Base-by-base conservation (phyloP, 2,329 filamentous ascomycete genomes). In the Orbilia brochopaga region DNA sequence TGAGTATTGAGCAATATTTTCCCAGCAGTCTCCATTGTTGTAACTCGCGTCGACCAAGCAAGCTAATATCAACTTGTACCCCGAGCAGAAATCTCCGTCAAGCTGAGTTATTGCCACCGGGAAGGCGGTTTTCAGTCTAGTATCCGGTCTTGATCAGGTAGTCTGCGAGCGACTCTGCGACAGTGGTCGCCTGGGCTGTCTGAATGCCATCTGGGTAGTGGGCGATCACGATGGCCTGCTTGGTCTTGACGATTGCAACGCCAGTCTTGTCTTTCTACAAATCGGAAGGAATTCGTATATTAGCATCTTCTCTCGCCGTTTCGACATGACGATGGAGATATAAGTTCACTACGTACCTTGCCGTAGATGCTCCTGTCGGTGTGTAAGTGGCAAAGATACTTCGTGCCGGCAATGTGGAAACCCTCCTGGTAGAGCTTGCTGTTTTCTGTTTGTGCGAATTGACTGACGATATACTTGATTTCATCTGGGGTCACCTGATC, bases 141-240 rank as follows among this genome's bases (percentile, higher is more conserved):
- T 95, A 96, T 75, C 87, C 86, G 75, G 86, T 83, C 77, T 86
- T 85, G 80, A 90, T 87, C 74, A 96, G 86, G 83, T 97, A 97
- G 81, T 96, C 90, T 78, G 86, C 91, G 74, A 99, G 85, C 77
- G 87, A 84, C 83, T 93, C 90, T 2, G 57, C 32, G 55, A 90
- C 90, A 79, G 86, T 86, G 77, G 88, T 88, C 74, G 91, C 88
- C 80, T 89, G 88, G 79, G 90, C 88, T 58, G 90, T 90, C 79
- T 90, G 84, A 76, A 88, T 82, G 74, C 80, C 80, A 80, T 96
- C 91, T 76, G 84, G 84, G 84, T 97, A 91, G 83, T 96, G 91
- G 76, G 87, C 90, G 79, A 99, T 82, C 79, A 99, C 86, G 80
- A 97, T 88, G 76, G 92, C 91, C 82, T 95, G 89, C 78, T 85